These are phyloP conservation scores for Draba incana DNA, from an alignment of 345 rosid species.

Conservation along the genomic window DNA sequence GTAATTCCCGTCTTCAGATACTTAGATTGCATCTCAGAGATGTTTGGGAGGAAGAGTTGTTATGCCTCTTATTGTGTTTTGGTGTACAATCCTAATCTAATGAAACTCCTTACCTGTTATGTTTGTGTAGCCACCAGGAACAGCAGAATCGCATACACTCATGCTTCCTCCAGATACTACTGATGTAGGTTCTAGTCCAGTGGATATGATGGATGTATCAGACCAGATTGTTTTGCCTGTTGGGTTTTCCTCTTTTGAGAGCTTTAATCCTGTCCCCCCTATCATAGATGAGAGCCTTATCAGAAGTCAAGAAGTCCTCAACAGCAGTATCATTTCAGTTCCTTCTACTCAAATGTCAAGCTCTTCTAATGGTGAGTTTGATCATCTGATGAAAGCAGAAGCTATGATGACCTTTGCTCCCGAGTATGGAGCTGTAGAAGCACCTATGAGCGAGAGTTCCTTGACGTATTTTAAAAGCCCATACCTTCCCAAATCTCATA, in stretches of 20 bases:
- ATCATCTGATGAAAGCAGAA: conserved; percentile 92
- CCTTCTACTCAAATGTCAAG: conserved; percentile 51
- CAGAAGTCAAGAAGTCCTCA: conserved; percentile 72
- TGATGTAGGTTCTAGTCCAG: conserved; percentile 82
- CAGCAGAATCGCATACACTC: conserved; percentile 92
- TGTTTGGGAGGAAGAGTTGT: conserved; percentile 23
- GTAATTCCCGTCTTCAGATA: conserved; percentile 44
- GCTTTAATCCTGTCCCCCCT: conserved; percentile 67
- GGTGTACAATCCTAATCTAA: conserved; percentile 29
- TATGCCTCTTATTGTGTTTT: conserved; percentile 21
- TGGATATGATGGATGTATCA: conserved; percentile 72
- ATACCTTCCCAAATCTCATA: conserved; percentile 78
- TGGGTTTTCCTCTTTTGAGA: conserved; percentile 81
- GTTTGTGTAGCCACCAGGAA: conserved; percentile 93
- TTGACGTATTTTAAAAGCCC: conserved; percentile 76
- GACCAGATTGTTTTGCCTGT: conserved; percentile 82
- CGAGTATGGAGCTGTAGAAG: conserved; percentile 96
- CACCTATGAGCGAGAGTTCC: conserved; percentile 64
- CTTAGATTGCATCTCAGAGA: conserved; percentile 19
- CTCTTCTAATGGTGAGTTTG: conserved; percentile 71
- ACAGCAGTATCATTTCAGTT: conserved; percentile 52
- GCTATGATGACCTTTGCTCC: conserved; percentile 94
- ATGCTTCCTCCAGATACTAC: conserved; percentile 84
- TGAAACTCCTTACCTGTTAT: conserved; percentile 35
- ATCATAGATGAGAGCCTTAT: conserved; percentile 62